These are phyloP conservation scores for Aspergillus bertholletiae DNA, from an alignment of 495 filamentous ascomycete genomes.

Conservation along the genomic window DNA sequence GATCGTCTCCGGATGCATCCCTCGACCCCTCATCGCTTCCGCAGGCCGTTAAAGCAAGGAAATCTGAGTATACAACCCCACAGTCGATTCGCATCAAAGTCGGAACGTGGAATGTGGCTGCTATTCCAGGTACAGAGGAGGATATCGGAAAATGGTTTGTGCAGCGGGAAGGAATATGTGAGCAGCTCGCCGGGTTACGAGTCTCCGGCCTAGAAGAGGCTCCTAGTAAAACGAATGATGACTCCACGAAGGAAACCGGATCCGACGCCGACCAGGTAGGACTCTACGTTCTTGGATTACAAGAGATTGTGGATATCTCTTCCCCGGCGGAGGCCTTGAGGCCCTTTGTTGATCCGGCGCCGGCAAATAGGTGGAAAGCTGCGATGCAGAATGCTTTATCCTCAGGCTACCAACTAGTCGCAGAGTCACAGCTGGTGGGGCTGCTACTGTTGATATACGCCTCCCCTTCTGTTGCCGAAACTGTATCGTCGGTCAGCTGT, in stretches of 20 bases:
- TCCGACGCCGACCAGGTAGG: constrained; percentile 61
- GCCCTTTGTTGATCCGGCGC: constrained; percentile 68
- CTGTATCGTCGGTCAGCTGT: constrained; percentile 72
- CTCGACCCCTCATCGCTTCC: constrained; percentile 45
- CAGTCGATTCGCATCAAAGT: constrained; percentile 75
- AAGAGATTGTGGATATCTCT: constrained; percentile 87
- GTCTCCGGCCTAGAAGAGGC: constrained; percentile 3
- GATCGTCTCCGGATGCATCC: constrained; percentile 12
- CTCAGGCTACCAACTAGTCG: constrained; percentile 68
- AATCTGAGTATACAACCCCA: constrained; percentile 70
- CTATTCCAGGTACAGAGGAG: constrained; percentile 74
- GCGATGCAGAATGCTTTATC: constrained; percentile 70
- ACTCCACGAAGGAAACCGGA: not conserved
- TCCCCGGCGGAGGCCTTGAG: constrained; percentile 60
- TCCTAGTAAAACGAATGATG: not conserved
- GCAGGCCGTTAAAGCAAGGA: constrained; percentile 64
- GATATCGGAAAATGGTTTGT: constrained; percentile 87
- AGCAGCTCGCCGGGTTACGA: constrained; percentile 49
- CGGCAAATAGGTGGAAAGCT: constrained; percentile 74
- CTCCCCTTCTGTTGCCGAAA: constrained; percentile 65
- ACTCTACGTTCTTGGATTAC: constrained; percentile 85
- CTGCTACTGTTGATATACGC: constrained; percentile 83
- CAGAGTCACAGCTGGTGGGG: constrained; percentile 81
- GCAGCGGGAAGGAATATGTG: constrained; percentile 64
- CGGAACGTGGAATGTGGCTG: constrained; percentile 93